Evolutionary conservation across 148 eudicot genomes (phyloP).

Genomic region (Mesembryanthemum crystallinum): DNA sequence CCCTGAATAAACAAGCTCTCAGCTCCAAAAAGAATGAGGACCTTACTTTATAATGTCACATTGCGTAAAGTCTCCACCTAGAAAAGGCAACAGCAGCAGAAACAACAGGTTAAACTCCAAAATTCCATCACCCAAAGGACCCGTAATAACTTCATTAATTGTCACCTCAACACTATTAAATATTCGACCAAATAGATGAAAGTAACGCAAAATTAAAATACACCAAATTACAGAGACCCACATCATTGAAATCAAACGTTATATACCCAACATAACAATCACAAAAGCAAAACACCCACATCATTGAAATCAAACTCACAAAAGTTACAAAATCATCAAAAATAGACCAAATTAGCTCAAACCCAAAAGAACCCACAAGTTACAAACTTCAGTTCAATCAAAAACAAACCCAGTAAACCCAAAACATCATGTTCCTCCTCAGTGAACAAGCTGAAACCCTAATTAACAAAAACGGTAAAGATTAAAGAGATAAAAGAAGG

Average conservation of each 20-base stretch:
- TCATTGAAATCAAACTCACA: neutral
- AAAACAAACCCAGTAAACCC: conserved; percentile 12
- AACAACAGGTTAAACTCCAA: conserved; percentile 8
- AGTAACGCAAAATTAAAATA: neutral
- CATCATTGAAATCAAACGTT: neutral
- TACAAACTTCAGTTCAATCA: neutral
- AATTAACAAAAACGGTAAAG: too few species aligned
- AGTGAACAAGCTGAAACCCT: conserved; percentile 18
- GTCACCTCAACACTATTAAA: neutral
- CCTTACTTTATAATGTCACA: conserved; percentile 25
- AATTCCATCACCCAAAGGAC: neutral
- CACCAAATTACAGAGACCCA: neutral
- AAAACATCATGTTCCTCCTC: conserved; percentile 4
- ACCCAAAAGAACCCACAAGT: neutral
- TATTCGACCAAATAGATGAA: neutral
- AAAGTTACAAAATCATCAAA: neutral
- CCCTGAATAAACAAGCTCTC: conserved; percentile 13
- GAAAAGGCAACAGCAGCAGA: conserved; percentile 22
- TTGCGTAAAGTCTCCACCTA: conserved; percentile 31
- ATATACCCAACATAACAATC: neutral
- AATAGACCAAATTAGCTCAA: neutral
- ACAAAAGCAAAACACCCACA: neutral
- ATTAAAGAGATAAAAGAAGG: conserved; percentile 1
- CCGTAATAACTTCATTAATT: neutral
- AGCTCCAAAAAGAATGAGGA: conserved; percentile 9